Conservation (phyloP, 108 stramenopile genomes). For the Aurantiochytrium sp. region DNA sequence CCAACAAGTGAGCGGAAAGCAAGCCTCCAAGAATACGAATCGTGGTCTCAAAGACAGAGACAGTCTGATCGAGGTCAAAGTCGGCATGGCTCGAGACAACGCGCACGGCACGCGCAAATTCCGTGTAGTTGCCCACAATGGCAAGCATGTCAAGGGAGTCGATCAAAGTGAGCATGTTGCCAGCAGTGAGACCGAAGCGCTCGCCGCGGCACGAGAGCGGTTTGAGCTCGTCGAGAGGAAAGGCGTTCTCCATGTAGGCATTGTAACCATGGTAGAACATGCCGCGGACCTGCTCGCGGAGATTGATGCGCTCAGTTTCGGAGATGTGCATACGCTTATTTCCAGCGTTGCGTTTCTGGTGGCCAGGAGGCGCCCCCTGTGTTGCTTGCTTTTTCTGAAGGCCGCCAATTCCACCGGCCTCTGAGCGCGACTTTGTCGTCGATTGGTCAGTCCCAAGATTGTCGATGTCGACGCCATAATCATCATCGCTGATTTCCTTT, state of each 20-base stretch:
- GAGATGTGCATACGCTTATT: neutral
- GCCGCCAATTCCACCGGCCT: no score
- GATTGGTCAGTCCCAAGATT: no score
- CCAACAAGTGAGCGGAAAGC: constrained; percentile 74
- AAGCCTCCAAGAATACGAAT: constrained; percentile 84
- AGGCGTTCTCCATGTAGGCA: constrained; percentile 77
- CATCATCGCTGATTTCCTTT: neutral
- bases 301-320: neutral
- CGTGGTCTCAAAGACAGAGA: constrained; percentile 83
- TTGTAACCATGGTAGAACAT: constrained; percentile 81
- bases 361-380: neutral
- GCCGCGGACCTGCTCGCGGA: neutral
- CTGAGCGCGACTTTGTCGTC: no score
- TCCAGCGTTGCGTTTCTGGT: neutral
- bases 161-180: constrained; percentile 70
- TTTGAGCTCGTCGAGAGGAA: constrained; percentile 70
- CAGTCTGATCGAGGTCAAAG: constrained; percentile 68
- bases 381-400: neutral
- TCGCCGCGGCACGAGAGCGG: constrained; percentile 68
- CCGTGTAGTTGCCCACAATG: constrained; percentile 71
- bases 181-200: constrained; percentile 58
- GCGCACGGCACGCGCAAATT: constrained; percentile 70
- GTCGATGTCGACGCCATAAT: neutral
- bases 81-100: neutral
- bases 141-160: constrained; percentile 81